phyloP scores from a whole-genome alignment of 495 filamentous ascomycete species.

The Monascus purpureus region DNA sequence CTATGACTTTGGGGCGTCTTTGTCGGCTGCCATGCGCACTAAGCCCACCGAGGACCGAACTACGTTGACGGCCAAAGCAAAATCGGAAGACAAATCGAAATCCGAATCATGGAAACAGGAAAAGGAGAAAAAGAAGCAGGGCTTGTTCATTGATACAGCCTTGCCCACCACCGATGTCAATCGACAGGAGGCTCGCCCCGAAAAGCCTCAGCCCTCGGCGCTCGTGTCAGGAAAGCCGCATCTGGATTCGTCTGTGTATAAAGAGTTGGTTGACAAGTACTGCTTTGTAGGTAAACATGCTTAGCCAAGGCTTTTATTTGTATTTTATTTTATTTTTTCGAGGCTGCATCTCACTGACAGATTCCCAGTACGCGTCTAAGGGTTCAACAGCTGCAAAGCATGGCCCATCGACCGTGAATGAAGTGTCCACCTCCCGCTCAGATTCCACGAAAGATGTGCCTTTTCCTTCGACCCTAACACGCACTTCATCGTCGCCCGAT shows the following conservation, averaged over 20 bases:
- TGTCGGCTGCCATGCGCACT: constrained; percentile 64
- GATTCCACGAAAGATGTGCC: constrained; percentile 7
- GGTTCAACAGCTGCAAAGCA: constrained; percentile 1
- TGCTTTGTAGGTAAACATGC: constrained; percentile 77
- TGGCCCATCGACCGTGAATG: constrained; percentile 5
- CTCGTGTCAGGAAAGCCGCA: constrained; percentile 47
- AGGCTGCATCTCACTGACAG: constrained; percentile 33
- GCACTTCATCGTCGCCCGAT: constrained; percentile 11
- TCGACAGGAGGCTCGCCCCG: constrained; percentile 6
- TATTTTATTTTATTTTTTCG: constrained; percentile 2
- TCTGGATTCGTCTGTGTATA: constrained; percentile 72
- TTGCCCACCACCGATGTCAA: constrained; percentile 10
- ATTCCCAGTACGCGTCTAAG: neutral
- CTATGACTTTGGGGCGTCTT: constrained; percentile 85
- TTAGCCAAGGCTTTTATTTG: constrained; percentile 7
- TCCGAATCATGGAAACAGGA: constrained; percentile 2
- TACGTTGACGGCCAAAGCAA: constrained; percentile 26
- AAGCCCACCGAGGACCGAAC: constrained; percentile 40
- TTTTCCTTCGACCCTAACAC: constrained; percentile 8
- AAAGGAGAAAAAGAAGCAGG: constrained; percentile 4
- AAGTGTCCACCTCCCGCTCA: neutral
- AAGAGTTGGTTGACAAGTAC: constrained; percentile 92
- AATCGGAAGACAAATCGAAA: constrained; percentile 9
- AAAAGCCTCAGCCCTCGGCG: constrained; percentile 29
- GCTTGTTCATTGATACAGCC: constrained; percentile 5